A percentile compares a stretch with the other conserved stretches of the same genome.
Evolutionary conservation across 768 basidiomycete species (phyloP).

Genomic region (Amanita polypyramis): DNA sequence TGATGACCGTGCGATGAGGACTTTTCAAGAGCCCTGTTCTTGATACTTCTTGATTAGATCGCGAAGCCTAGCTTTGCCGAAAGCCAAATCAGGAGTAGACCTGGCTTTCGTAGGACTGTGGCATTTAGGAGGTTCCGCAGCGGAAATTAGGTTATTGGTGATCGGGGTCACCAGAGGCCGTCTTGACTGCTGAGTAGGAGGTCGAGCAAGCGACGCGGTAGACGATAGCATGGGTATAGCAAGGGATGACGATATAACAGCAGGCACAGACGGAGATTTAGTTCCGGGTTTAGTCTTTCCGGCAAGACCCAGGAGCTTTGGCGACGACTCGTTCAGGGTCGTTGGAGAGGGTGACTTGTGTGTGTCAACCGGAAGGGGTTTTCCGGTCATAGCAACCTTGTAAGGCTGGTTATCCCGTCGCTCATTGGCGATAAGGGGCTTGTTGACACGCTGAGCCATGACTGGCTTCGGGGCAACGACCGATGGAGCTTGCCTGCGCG

Average conservation of each 20-base stretch:
- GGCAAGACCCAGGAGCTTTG: conserved; percentile 11
- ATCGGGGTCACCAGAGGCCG: neutral
- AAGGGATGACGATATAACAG: conserved; percentile 58
- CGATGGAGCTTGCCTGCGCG: neutral
- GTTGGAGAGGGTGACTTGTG: neutral
- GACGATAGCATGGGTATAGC: conserved; percentile 66
- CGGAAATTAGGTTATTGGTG: neutral
- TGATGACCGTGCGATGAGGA: neutral
- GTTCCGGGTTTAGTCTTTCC: conserved; percentile 24
- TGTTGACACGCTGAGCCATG: neutral
- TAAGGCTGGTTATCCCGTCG: neutral
- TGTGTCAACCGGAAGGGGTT: neutral
- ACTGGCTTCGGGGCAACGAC: neutral
- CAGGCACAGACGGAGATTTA: conserved; percentile 62
- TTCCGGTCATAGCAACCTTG: neutral
- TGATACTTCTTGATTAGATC: conserved; percentile 83
- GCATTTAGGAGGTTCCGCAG: neutral
- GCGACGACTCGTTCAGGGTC: neutral
- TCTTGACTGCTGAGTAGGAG: conserved; percentile 11
- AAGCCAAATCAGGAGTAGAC: conserved; percentile 39
- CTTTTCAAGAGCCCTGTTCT: conserved; percentile 20
- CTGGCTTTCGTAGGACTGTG: conserved; percentile 11
- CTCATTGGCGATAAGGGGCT: neutral
- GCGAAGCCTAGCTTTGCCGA: conserved; percentile 67
- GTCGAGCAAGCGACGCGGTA: conserved; percentile 65